These are phyloP conservation scores for Drosera capensis DNA, from an alignment of 148 eudicot species.

Conservation along the genomic window DNA sequence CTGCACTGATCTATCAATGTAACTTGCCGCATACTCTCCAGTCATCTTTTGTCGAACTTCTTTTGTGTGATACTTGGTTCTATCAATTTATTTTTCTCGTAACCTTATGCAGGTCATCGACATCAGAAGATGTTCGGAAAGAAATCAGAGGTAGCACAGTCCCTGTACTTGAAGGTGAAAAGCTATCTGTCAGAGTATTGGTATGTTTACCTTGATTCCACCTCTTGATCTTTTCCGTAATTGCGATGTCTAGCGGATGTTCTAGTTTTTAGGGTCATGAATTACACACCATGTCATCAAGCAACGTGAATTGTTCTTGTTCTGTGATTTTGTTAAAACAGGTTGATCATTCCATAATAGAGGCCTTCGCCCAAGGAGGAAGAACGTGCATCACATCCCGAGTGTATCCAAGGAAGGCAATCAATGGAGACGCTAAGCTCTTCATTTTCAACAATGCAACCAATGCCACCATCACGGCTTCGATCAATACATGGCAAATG, in stretches of 20 bases:
- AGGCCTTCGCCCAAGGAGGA: slow-evolving; percentile 59
- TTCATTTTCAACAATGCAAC: slow-evolving; percentile 63
- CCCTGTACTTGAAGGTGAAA: slow-evolving; percentile 49
- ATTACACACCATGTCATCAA: no score
- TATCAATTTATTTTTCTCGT: background rate
- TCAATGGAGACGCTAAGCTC: slow-evolving; percentile 28
- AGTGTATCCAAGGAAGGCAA: slow-evolving; percentile 55
- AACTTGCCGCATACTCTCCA: background rate
- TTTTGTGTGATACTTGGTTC: background rate
- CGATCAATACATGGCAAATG: slow-evolving; percentile 52
- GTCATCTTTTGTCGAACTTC: no score
- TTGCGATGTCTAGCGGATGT: no score
- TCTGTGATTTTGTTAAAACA: slow-evolving; percentile 1
- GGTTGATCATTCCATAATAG: slow-evolving; percentile 77
- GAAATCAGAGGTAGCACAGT: slow-evolving; percentile 36
- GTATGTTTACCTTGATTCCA: slow-evolving; percentile 15
- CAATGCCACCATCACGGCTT: slow-evolving; percentile 25
- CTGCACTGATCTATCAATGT: slow-evolving; percentile 58
- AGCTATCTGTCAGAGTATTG: slow-evolving; percentile 39
- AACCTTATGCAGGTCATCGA: slow-evolving; percentile 34
- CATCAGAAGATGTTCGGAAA: slow-evolving; percentile 43
- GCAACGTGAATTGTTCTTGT: background rate
- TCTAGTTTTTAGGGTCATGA: no score
- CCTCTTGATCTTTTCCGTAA: no score
- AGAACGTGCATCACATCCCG: slow-evolving; percentile 55